Evolutionary conservation across 2,329 filamentous ascomycete species (phyloP).

Genomic region (Pseudovirgaria hyperparasitica): DNA sequence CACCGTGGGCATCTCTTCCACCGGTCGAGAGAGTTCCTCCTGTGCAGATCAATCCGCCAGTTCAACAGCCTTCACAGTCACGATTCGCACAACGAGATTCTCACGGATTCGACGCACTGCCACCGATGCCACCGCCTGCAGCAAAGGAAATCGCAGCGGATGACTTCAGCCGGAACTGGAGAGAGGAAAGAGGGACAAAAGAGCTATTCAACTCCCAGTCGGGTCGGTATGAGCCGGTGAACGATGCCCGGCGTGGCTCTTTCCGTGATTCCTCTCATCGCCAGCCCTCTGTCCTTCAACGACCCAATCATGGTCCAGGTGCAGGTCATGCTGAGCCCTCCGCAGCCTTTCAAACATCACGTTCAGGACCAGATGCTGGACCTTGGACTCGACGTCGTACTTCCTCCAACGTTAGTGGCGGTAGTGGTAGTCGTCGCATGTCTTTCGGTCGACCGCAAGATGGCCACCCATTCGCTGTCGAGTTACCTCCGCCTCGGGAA

Average conservation of each 20-base stretch:
- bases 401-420: conserved; percentile 84
- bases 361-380: conserved; percentile 50
- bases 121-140: conserved; percentile 36
- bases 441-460: conserved; percentile 37
- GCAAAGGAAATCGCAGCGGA: conserved; percentile 85
- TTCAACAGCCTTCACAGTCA: conserved; percentile 27
- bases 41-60: conserved; percentile 43
- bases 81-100: conserved; percentile 44
- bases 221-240: conserved; percentile 80
- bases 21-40: conserved; percentile 74
- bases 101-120: conserved; percentile 41
- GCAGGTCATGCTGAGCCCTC: conserved; percentile 67
- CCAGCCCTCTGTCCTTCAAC: conserved; percentile 68
- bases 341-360: conserved; percentile 69
- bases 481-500: too few species aligned
- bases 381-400: conserved; percentile 65
- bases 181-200: conserved; percentile 56
- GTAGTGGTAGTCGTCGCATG: conserved; percentile 58
- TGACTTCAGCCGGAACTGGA: conserved; percentile 80
- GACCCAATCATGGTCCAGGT: conserved; percentile 50
- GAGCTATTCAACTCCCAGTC: conserved; percentile 94
- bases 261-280: conserved; percentile 56
- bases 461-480: conserved; percentile 14
- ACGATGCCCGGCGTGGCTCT: conserved; percentile 58
- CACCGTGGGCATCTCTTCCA: conserved; percentile 80